Evolutionary conservation across 2,329 filamentous ascomycete genomes (phyloP), one percentile per base, ranked within the genome.

Genomic region (Pseudocercospora musae): DNA sequence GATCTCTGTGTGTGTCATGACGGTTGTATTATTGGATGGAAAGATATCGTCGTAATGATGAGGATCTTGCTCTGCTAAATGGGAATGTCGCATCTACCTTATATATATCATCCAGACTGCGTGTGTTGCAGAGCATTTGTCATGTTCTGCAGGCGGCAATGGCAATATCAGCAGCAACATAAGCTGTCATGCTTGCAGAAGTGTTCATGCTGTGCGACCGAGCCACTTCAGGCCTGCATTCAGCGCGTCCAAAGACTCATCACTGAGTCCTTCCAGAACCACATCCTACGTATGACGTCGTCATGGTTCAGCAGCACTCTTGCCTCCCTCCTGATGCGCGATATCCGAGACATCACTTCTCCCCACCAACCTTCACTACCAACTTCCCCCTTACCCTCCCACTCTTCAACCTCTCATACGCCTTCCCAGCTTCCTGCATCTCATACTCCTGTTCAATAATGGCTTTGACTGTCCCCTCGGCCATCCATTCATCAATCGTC

Each of bases 331-430:
- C 4, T 37, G 13, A 5, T 10, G 3, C 8, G 33, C 15, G 29
- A 31, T n/a, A 9, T 13, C 10, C 11, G 18, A 46, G 23, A 20
- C 42, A 46, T 23, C 20, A 50, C 15, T 50, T 50, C 40, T 49
- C 27, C 10, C 33, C 25, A 25, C 72, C 9, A 15, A 73, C 67
- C 53, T 68, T 66, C 13, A 81, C 68, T 2, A 89, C 78, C 65
- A 89, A 75, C 76, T 89, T 89, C 0, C 87, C 87, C 64, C 75
- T 82, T 1, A 82, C 78, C 33, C 81, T 78, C 0, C 82, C 82
- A 0, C 77, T 82, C 75, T 83, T 86, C 69, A 89, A 70, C 70
- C 80, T 85, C 71, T 82, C 80, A 73, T 84, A 86, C 1, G 85
- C 87, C 69, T 82, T 79, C 0, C 81, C 79, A 1, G 79, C 82